Base-by-base conservation (phyloP, 2,329 filamentous ascomycete species). In the Amphichorda felina region DNA sequence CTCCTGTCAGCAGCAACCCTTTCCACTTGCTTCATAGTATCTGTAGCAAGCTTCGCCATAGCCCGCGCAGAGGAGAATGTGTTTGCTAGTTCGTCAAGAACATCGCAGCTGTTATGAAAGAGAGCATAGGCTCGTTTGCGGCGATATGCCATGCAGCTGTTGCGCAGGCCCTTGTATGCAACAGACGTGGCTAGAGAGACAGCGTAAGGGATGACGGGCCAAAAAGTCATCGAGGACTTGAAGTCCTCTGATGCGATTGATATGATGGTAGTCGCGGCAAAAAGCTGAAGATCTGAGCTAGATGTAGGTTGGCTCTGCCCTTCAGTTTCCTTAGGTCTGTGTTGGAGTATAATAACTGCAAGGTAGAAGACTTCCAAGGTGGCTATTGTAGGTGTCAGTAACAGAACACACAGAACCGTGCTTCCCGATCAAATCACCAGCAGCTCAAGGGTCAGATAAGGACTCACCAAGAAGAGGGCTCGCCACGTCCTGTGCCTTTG, bases 321-420 rank as follows among this genome's bases (percentile, higher is more conserved):
- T 17, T 7, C 26, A 33, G 21, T 26, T 4, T 28, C 11, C 3
- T 32, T 34, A 16, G 43, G 38, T n/a, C 45, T 34, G 17, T 43
- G 40, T 11, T 39, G 43, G 3, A 47, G 30, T 2, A 46, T 46
- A 19, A 44, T 38, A 10, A 47, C 40, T 5, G 43, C 38, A 8
- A 45, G 39, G 17, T 47, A 45, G 13, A 44, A 40, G 4, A 47
- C 34, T 19, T 47, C 45, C 10, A 47, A 25, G 4, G 45, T 40
- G 11, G 35, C 43, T 46, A 35, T 2, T 16, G n/a, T 9, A 14
- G n/a, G 16, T 8, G 25, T 39, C 22, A 32, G 33, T 22, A 25
- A 29, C 8, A 19, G n/a, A n/a, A n/a, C n/a, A n/a, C n/a, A 8
- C 14, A 10, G 11, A 18, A 17, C 11, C 18, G n/a, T n/a, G n/a